A percentile compares a stretch with the other conserved stretches of the same genome.
These are phyloP conservation scores for Periglandula ipomoeae DNA, from an alignment of 2,329 filamentous ascomycete species.

Conservation along the genomic window DNA sequence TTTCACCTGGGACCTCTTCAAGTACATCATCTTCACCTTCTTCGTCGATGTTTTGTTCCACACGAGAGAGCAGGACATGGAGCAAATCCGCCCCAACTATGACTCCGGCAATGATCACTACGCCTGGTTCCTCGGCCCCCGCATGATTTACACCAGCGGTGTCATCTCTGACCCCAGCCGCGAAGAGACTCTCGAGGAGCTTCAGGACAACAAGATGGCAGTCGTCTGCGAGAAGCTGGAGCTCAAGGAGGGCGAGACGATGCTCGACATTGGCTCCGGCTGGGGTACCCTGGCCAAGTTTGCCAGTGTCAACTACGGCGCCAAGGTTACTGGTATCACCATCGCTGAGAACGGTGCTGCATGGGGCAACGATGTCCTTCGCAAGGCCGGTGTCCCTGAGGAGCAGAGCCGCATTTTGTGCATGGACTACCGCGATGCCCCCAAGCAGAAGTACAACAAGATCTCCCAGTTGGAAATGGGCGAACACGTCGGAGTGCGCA, in stretches of 20 bases:
- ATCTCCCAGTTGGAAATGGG: conserved; percentile 98
- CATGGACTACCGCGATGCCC: conserved; percentile 91
- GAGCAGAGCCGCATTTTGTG: conserved; percentile 87
- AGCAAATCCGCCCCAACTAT: conserved; percentile 96
- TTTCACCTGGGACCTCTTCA: conserved; percentile 79
- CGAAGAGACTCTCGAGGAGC: conserved; percentile 86
- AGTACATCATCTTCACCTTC: too few species aligned
- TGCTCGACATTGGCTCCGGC: conserved; percentile 94
- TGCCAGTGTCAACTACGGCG: conserved; percentile 85
- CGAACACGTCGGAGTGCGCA: conserved; percentile 92
- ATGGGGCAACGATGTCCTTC: conserved; percentile 88
- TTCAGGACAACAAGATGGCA: conserved; percentile 95
- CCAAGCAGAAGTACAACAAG: conserved; percentile 67
- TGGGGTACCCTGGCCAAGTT: conserved; percentile 96
- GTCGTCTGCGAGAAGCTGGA: conserved; percentile 94
- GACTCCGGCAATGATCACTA: conserved; percentile 98
- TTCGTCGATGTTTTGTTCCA: conserved; percentile 36
- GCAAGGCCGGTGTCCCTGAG: conserved; percentile 72
- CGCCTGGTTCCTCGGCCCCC: conserved; percentile 93
- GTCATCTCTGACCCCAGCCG: conserved; percentile 79
- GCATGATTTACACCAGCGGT: conserved; percentile 98
- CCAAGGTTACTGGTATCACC: conserved; percentile 78
- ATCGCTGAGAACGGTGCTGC: conserved; percentile 93
- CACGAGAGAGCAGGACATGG: too few species aligned
- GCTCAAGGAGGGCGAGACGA: conserved; percentile 66